phyloP scores from a whole-genome alignment of 208 protist genomes.

The Jaenimonas drosophilae region DNA sequence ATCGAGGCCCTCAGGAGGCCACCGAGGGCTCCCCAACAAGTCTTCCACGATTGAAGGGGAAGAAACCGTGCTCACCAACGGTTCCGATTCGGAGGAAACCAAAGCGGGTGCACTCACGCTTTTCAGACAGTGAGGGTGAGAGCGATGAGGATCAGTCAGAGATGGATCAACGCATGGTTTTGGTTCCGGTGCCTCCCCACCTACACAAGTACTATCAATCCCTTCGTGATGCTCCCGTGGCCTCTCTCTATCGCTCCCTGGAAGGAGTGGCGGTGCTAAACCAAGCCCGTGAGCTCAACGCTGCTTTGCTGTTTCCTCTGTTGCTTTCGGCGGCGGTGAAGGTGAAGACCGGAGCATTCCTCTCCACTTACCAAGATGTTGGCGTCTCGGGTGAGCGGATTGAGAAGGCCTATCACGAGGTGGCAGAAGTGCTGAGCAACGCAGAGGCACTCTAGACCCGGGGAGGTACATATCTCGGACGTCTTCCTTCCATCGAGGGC shows the following conservation, averaged over 20 bases:
- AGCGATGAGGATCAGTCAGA: conserved; percentile 11
- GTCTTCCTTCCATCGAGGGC: no score
- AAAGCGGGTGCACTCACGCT: no score
- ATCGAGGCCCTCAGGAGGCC: not conserved
- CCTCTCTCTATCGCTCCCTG: conserved; percentile 27
- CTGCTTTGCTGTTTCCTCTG: conserved; percentile 50
- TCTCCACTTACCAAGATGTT: conserved; percentile 61
- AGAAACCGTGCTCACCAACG: no score
- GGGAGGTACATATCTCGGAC: not conserved
- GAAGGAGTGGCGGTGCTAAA: conserved; percentile 76
- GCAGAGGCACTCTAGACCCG: conserved; percentile 27
- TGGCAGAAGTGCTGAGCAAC: conserved; percentile 40
- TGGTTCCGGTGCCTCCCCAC: conserved; percentile 11
- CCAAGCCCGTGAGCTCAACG: conserved; percentile 56
- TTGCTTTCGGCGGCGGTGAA: conserved; percentile 72
- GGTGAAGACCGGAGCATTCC: conserved; percentile 65
- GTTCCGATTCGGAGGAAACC: no score
- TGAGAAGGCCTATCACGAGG: conserved; percentile 38
- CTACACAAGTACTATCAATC: conserved; percentile 25
- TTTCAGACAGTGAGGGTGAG: not conserved
- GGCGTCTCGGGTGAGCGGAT: conserved; percentile 47
- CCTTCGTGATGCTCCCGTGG: conserved; percentile 25
- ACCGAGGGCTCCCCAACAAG: not conserved
- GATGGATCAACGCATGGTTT: conserved; percentile 12
- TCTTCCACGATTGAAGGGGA: no score